Evolutionary conservation across 192 early-diverging fungal species (phyloP), one percentile per base, ranked within the genome.

Genomic region (Umbelopsis sp.): DNA sequence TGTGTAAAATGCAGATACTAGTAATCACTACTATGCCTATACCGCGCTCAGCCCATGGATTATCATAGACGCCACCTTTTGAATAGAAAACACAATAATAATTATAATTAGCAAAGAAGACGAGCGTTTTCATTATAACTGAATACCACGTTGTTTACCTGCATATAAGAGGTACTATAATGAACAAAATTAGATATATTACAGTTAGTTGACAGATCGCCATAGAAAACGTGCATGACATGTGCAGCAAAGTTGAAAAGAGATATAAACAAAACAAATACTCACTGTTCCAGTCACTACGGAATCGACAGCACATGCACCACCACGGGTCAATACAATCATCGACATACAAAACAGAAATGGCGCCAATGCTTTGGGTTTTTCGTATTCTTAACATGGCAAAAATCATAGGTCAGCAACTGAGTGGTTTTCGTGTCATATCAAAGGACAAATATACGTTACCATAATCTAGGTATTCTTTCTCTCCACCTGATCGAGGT

Each of bases 341-440:
- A 85, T 82, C 30, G 71, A 72, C 66, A 81, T 79, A 15, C 82
- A 78, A 73, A 87, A 89, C 55, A 89, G 71, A 51, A 83, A 89
- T 20, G 83, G 69, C 8, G 86, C 66, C 23, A 89, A 37, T 11
- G 80, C 77, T 49, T 71, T 76, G 6, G 87, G 87, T 55, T 72
- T 78, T 2, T 72, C 80, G 64, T 76, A 89, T 27, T 69, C 46
- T 47, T 18, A 8, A 52, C 15, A 52, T 4, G 0, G 18, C 4
- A 2, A 35, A 25, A 23, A 16, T 67, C 3, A 37, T 30, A 30
- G 27, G 27, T 30, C 27, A 30, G 27, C 27, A 30, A 30, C 27
- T 30, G 27, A 30, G 3, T 30, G 27, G 67, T 1, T 41, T 41
- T 41, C 2, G 6, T 41, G 37, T 1, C 37, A 41, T 10, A 10